Conservation (phyloP, 306 rosid species). For the Trifolium repens region DNA sequence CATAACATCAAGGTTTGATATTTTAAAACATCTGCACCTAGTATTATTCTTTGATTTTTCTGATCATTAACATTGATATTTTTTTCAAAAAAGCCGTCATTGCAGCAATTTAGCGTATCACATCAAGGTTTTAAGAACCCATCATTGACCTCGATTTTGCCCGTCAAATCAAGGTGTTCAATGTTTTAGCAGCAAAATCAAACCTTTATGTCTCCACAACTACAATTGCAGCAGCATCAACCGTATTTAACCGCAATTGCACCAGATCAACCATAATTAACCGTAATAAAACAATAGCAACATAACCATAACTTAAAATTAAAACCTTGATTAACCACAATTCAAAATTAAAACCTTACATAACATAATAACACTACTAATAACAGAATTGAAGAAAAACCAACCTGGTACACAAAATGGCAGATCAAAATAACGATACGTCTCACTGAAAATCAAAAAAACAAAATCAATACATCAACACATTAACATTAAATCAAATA, state of each 20-base stretch:
- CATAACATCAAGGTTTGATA: not conserved
- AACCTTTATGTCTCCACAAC: not conserved
- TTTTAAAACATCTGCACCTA: too few relatives aligned
- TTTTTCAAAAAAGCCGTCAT: not conserved
- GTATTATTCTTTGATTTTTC: too few relatives aligned
- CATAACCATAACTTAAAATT: slow-evolving; percentile 3
- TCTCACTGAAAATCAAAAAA: slow-evolving; percentile 39
- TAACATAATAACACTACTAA: not conserved
- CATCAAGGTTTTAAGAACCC: not conserved
- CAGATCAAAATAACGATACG: slow-evolving; percentile 75
- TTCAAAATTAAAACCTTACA: not conserved
- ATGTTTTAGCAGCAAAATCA: not conserved
- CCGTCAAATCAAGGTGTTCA: not conserved
- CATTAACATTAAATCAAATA: not conserved
- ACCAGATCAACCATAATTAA: not conserved
- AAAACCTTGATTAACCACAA: not conserved
- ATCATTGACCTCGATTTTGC: not conserved
- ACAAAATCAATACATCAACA: not conserved
- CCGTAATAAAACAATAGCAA: not conserved
- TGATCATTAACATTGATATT: not conserved
- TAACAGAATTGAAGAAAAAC: slow-evolving; percentile 20
- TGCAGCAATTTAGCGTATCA: not conserved
- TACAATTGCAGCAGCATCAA: not conserved
- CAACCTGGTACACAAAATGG: slow-evolving; percentile 81
- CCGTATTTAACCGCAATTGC: not conserved